Conservation (phyloP, 1,284 basidiomycete species). For the Coniophora puteana region DNA sequence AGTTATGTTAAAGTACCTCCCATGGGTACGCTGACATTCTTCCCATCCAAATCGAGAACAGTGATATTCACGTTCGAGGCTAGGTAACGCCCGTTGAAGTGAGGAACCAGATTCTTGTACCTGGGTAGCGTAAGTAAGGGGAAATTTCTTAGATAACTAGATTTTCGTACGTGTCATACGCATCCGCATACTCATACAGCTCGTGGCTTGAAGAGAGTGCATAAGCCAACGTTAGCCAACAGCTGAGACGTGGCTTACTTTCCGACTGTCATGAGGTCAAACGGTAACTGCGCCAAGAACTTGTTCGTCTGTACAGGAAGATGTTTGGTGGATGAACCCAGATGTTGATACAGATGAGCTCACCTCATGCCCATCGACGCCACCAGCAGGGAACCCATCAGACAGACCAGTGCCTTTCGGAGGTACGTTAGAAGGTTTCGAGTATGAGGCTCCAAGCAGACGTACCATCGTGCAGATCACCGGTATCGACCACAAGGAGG, state of each 20-base stretch:
- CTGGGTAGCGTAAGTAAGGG: too few relatives aligned
- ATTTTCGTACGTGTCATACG: conserved; percentile 79
- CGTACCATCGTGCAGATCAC: conserved; percentile 77
- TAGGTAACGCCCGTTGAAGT: conserved; percentile 72
- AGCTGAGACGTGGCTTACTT: conserved; percentile 58
- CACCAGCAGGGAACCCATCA: conserved; percentile 68
- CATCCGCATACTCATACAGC: conserved; percentile 75
- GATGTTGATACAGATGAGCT: neutral
- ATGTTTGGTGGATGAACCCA: conserved; percentile 1
- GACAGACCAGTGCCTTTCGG: conserved; percentile 60
- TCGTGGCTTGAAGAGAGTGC: conserved; percentile 70
- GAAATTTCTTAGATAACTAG: too few relatives aligned
- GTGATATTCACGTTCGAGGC: conserved; percentile 88
- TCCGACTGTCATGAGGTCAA: conserved; percentile 83
- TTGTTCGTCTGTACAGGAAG: conserved; percentile 48
- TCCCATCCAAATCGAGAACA: conserved; percentile 46
- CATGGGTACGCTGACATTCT: conserved; percentile 53
- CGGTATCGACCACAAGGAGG: conserved; percentile 68
- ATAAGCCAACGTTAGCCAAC: too few relatives aligned
- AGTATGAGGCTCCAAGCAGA: neutral
- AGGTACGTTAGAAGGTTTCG: too few relatives aligned
- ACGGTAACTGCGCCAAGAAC: conserved; percentile 72
- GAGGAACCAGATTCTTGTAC: conserved; percentile 72
- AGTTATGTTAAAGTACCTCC: conserved; percentile 48
- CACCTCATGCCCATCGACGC: conserved; percentile 72